phyloP scores from a whole-genome alignment of 1,139 yeast genomes.

The Saccharomyces hybrid region DNA sequence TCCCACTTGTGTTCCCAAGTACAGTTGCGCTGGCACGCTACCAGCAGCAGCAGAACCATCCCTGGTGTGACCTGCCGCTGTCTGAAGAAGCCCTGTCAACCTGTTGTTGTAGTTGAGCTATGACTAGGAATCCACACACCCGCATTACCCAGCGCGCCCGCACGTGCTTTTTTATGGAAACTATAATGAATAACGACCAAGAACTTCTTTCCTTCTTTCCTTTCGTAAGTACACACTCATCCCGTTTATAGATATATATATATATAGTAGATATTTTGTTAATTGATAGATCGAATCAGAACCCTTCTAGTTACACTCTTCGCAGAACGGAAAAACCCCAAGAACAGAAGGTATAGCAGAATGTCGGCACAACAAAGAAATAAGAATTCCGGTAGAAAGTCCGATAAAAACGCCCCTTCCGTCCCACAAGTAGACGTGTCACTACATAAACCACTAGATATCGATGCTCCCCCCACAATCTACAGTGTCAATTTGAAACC shows the following conservation, averaged over 20 bases:
- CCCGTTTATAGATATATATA: not conserved
- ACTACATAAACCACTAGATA: conserved; percentile 47
- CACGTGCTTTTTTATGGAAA: not conserved
- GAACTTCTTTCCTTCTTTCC: not conserved
- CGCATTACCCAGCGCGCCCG: not conserved
- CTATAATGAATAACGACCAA: not conserved
- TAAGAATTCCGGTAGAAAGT: not conserved
- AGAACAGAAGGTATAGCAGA: not conserved
- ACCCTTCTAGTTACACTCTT: not conserved
- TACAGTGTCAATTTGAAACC: conserved; percentile 43
- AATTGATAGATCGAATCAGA: not conserved
- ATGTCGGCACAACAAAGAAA: not conserved
- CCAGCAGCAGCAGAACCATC: not conserved
- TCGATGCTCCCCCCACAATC: conserved; percentile 43
- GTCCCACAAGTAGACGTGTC: conserved; percentile 40
- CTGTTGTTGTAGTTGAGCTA: not conserved
- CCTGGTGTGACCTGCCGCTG: not conserved
- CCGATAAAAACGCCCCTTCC: not conserved
- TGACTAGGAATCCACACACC: not conserved
- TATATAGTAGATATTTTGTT: not conserved
- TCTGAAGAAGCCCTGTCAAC: not conserved
- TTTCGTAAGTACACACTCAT: not conserved
- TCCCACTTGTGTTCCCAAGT: not conserved
- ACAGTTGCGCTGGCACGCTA: not conserved
- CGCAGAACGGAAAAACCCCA: not conserved